Evolutionary conservation across 768 basidiomycete genomes (phyloP).

Genomic region (Infundibulicybe gibba): DNA sequence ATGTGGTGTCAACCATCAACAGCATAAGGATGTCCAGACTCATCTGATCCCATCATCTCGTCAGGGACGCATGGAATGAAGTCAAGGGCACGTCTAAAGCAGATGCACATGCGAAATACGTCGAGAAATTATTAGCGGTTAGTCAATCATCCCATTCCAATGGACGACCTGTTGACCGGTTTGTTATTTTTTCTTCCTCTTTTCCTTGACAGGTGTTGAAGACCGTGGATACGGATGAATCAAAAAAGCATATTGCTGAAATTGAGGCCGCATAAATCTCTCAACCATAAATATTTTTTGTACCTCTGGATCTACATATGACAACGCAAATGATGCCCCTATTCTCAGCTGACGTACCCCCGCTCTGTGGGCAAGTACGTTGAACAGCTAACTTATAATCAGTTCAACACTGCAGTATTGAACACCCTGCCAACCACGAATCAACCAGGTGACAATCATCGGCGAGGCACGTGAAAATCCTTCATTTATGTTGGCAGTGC

Average conservation of each 20-base stretch:
- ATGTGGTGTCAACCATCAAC: constrained; percentile 12
- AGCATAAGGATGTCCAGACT: too few species aligned
- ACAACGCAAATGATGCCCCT: background rate
- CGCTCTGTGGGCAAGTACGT: too few species aligned
- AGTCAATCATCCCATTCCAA: constrained; percentile 10
- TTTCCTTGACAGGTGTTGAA: constrained; percentile 6
- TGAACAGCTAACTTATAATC: too few species aligned
- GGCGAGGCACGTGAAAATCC: constrained; percentile 4
- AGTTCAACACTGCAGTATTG: too few species aligned
- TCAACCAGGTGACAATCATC: constrained; percentile 1
- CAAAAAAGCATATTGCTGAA: constrained; percentile 53
- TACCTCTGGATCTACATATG: background rate
- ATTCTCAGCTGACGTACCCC: too few species aligned
- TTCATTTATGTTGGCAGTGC: background rate
- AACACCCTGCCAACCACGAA: background rate
- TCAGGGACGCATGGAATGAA: constrained; percentile 83
- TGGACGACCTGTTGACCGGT: too few species aligned
- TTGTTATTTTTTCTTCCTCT: too few species aligned
- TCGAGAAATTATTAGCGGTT: constrained; percentile 70
- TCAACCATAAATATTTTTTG: background rate
- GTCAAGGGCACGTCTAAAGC: constrained; percentile 73
- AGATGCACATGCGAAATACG: constrained; percentile 70
- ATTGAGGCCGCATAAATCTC: constrained; percentile 47
- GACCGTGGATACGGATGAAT: constrained; percentile 39
- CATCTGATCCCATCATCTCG: background rate